Conservation (phyloP, 2,329 filamentous ascomycete genomes). For the Penicillium sp. region DNA sequence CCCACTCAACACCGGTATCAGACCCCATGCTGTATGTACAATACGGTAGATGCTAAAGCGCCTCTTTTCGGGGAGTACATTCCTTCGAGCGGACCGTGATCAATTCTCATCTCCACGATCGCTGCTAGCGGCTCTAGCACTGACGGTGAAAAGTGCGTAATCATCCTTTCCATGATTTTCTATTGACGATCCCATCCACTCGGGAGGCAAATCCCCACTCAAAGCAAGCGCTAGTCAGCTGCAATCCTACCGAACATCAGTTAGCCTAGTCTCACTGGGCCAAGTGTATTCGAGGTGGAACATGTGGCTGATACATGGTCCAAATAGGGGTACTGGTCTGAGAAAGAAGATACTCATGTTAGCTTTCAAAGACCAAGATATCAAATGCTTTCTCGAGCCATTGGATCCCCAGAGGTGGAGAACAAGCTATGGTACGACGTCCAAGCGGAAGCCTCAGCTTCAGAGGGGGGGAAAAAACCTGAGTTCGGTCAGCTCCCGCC, state of each 20-base stretch:
- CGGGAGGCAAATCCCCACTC: conserved; percentile 1
- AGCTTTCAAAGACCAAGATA: no score
- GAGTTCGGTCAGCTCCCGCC: background rate
- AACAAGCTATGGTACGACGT: background rate
- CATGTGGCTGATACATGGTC: background rate
- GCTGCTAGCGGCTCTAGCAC: conserved; percentile 16
- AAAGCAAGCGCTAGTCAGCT: conserved; percentile 5
- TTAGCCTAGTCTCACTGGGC: background rate
- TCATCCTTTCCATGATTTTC: conserved; percentile 5
- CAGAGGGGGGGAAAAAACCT: background rate
- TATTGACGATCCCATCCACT: conserved; percentile 5
- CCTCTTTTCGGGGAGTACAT: conserved; percentile 8
- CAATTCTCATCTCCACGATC: conserved; percentile 13
- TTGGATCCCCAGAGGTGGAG: no score
- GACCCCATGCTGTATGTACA: background rate
- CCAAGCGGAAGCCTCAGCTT: background rate
- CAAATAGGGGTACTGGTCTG: background rate
- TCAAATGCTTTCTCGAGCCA: no score
- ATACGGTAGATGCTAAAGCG: background rate
- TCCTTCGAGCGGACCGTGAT: conserved; percentile 1
- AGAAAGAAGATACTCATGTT: no score
- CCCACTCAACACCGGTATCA: background rate
- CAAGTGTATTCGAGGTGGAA: background rate
- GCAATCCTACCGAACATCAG: background rate
- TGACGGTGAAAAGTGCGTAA: conserved; percentile 2